Evolutionary conservation across 495 filamentous ascomycete species (phyloP).

Genomic region (Trichoderma virens): DNA sequence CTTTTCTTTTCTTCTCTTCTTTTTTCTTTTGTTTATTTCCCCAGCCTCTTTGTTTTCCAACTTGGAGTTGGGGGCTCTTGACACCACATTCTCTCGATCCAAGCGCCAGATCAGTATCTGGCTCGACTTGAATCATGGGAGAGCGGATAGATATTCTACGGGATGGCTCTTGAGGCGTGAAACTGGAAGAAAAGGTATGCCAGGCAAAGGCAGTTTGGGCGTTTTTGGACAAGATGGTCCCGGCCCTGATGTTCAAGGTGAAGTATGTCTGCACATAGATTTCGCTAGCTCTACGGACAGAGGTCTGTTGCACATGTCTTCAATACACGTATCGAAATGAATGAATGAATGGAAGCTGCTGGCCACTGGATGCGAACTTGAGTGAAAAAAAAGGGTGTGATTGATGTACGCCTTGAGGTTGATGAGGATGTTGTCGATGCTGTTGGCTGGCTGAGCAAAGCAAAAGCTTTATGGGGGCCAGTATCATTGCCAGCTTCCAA

Average conservation of each 20-base stretch:
- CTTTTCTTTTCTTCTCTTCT: neutral
- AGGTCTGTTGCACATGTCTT: neutral
- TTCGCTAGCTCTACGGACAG: neutral
- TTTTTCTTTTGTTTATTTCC: neutral
- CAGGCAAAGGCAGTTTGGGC: neutral
- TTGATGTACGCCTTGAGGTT: too few relatives aligned
- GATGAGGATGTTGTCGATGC: neutral
- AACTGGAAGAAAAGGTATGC: neutral
- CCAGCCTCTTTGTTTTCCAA: neutral
- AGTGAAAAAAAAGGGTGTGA: neutral
- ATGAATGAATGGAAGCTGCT: neutral
- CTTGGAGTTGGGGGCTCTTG: neutral
- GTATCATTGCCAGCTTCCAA: neutral
- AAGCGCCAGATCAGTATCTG: slow-evolving; percentile 1
- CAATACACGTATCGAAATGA: neutral
- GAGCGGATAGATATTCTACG: neutral
- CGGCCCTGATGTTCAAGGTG: neutral
- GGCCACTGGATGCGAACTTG: neutral
- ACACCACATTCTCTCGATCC: neutral
- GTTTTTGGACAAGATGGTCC: neutral
- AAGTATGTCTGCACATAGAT: slow-evolving; percentile 8
- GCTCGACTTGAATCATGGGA: neutral
- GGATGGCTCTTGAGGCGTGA: neutral
- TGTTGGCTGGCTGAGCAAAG: neutral
- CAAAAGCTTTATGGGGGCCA: neutral